Evolutionary conservation across 176 grass and related monocot species (phyloP), one percentile per base, ranked within the genome.

Genomic region (Ensete ventricosum): DNA sequence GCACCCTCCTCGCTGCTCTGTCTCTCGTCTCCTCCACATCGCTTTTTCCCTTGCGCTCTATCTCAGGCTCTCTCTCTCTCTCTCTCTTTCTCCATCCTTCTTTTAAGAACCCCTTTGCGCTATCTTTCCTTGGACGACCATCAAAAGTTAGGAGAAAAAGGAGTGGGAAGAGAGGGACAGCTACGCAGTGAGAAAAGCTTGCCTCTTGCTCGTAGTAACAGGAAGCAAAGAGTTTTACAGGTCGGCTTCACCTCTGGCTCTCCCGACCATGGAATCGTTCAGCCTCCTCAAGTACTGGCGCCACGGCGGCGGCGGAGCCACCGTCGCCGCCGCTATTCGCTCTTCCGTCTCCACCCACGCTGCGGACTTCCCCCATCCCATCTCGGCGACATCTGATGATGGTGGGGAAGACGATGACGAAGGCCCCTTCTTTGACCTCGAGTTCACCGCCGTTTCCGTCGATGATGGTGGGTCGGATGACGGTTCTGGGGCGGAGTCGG

Each of bases 361-460:
- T 6, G 73, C 80, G 9, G 53, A 80, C 48, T 62, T 76, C 4
- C 50, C 52, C 23, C 62, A 69, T 22, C 72, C 59, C 14, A 48
- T 80, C 5, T 66, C 67, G 1, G 50, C 77, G 1, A 50, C 58
- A 0, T 52, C 78, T 55, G 52, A 76, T 48, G 78, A 80, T 21
- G 78, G 59, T 13, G 71, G 53, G 1, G 88, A 81, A 19, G 83
- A 79, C 1, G 86, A 94, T 11, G 90, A 97, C 73, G 94, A 91
- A 54, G 90, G 90, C 14, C 89, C 96, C 20, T 99, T 91, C 81
- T 99, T 99, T 62, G 96, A 99, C 76, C 86, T 99, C 11, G 96
- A 99, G 96, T 95, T 99, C 79, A 68, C 86, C 65, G 72, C 96
- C 9, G 82, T 89, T 25, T 79, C 83, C 0, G 87, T 80, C 68